Evolutionary conservation across 768 basidiomycete species (phyloP).

Genomic region (Tylopilus balloui): DNA sequence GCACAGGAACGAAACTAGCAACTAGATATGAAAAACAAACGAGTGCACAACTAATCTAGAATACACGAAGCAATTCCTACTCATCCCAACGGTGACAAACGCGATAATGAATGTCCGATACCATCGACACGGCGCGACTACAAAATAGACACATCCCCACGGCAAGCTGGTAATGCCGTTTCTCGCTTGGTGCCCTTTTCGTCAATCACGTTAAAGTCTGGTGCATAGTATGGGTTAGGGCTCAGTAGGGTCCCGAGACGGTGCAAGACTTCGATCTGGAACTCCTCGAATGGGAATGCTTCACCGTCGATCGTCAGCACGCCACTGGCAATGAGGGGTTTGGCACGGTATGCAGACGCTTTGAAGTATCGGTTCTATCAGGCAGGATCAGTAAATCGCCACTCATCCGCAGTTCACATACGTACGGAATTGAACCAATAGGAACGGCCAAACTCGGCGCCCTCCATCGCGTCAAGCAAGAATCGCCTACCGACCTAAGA

Average conservation of each 20-base stretch:
- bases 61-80: neutral
- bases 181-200: constrained; percentile 21
- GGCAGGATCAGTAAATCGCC: constrained; percentile 6
- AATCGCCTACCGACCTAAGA: constrained; percentile 38
- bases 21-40: neutral
- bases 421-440: constrained; percentile 63
- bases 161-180: neutral
- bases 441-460: constrained; percentile 54
- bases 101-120: neutral
- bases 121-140: neutral
- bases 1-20: neutral
- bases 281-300: constrained; percentile 65
- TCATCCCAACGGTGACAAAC: neutral
- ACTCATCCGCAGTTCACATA: constrained; percentile 1
- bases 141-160: neutral
- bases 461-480: constrained; percentile 51
- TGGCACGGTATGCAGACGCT: constrained; percentile 67
- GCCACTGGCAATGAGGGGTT: constrained; percentile 52
- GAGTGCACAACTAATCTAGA: neutral
- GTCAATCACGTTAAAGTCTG: constrained; percentile 41
- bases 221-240: constrained; percentile 49
- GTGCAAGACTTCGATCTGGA: constrained; percentile 72
- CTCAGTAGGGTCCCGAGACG: constrained; percentile 64
- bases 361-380: constrained; percentile 67
- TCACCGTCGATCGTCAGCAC: constrained; percentile 77